Evolutionary conservation across 176 grass and related monocot genomes (phyloP), one percentile per base, ranked within the genome.

Genomic region (Aegilops umbellulata): DNA sequence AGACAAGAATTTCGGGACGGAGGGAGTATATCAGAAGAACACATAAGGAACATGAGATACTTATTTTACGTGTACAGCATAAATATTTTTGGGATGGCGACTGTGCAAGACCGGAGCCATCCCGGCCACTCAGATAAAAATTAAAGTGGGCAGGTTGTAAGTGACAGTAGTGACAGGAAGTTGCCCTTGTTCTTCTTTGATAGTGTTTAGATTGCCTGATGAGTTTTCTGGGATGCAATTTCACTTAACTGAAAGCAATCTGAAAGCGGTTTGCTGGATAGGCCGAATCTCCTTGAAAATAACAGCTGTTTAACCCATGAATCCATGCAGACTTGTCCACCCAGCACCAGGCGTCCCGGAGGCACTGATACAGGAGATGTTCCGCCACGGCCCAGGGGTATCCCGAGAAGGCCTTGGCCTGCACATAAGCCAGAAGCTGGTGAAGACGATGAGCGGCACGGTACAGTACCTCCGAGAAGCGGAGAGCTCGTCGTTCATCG

Each of bases 381-480:
- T 99, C 76, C 90, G 87, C 35, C 90, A 90, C 20, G 91, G 85
- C 73, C 94, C 90, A 17, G 88, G 79, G 11, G 81, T 83, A 1
- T 99, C 97, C 20, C 84, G 90, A 78, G 94, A 96, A 85, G 94
- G 94, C 41, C 94, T 96, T 32, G 90, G 92, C 49, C 86, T 99
- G 25, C 86, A 88, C 80, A 93, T 99, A 65, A 94, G 92, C 86
- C 97, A 96, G 82, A 94, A 94, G 82, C 86, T 99, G 14, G 74
- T 99, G 51, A 96, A 96, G 63, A 96, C 86, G 39, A 99, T 99
- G 97, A 90, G 91, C 3, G 97, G 94, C 55, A 94, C 82, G 12
- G 87, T 94, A 32, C 97, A 96, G 71, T 94, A 96, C 88, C 90
- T 94, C 65, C 90, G 94, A 62, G 97, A 96, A 91, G 90, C 97